Percentiles rank a stretch among this genome's conserved stretches.
These are phyloP conservation scores for Erythrobasidium yunnanense DNA, from an alignment of 768 basidiomycete species.

Conservation along the genomic window DNA sequence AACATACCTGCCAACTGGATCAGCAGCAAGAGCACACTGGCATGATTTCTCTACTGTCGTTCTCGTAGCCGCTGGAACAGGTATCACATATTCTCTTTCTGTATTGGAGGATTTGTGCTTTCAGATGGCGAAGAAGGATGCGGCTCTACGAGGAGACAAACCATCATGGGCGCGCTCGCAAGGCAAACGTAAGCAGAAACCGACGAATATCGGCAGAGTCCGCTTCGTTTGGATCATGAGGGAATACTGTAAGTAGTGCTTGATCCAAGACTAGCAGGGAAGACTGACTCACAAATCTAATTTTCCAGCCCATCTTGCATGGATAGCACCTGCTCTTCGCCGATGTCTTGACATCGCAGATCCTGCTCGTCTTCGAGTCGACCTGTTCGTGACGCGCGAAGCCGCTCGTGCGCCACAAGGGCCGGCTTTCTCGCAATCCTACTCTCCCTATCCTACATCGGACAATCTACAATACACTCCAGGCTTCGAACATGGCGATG, in stretches of 20 bases:
- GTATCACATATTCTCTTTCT: conserved; percentile 60
- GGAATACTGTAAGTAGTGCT: conserved; percentile 58
- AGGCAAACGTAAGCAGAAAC: neutral
- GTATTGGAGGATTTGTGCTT: conserved; percentile 57
- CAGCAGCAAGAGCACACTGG: conserved; percentile 54
- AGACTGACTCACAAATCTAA: neutral
- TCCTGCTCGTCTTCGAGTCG: conserved; percentile 50
- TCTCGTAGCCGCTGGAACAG: conserved; percentile 62
- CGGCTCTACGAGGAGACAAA: conserved; percentile 35
- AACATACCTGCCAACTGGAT: conserved; percentile 63
- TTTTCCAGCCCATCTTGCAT: conserved; percentile 57
- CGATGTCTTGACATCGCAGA: conserved; percentile 52
- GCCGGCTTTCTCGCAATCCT: neutral
- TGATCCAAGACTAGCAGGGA: neutral
- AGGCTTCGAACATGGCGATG: neutral
- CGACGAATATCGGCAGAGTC: conserved; percentile 48
- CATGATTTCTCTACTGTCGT: conserved; percentile 52
- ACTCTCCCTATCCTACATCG: too few species aligned
- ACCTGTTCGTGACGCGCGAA: conserved; percentile 57
- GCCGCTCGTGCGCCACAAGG: neutral
- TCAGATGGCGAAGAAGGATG: conserved; percentile 52
- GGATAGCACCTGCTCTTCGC: conserved; percentile 60
- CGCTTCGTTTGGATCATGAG: conserved; percentile 67
- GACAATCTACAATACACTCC: neutral
- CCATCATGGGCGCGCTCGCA: conserved; percentile 27